Conservation (phyloP, 306 rosid genomes). For the Betula pendula region DNA sequence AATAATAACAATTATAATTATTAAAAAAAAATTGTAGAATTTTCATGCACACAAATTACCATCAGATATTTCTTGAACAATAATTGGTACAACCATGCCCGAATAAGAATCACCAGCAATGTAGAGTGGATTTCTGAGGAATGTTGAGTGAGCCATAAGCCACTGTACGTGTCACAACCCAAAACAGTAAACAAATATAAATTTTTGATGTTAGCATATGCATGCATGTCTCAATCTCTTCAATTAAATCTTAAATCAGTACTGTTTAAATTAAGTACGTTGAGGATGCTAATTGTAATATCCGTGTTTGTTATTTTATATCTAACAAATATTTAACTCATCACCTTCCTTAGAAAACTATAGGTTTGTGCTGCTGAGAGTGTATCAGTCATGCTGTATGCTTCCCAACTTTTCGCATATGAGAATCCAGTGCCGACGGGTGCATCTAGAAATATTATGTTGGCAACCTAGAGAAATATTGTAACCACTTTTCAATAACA, state of each 20-base stretch:
- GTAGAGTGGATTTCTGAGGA: constrained; percentile 42
- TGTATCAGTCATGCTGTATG: constrained; percentile 8
- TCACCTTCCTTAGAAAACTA: constrained; percentile 15
- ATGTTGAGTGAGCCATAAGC: constrained; percentile 47
- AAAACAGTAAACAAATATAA: not conserved
- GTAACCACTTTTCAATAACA: not conserved
- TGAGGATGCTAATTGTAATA: not conserved
- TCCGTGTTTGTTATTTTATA: too few species aligned
- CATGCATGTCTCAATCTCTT: not conserved
- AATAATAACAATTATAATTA: not conserved
- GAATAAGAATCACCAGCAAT: constrained; percentile 60
- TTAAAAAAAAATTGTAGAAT: constrained; percentile 2
- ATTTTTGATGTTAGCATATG: not conserved
- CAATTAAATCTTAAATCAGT: not conserved
- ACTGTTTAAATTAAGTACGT: not conserved
- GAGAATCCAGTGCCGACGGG: constrained; percentile 35
- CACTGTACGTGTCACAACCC: constrained; percentile 39
- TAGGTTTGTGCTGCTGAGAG: constrained; percentile 6
- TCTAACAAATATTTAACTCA: not conserved
- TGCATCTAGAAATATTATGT: constrained; percentile 29
- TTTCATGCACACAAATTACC: constrained; percentile 29
- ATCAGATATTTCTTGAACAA: constrained; percentile 36
- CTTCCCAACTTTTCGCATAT: constrained; percentile 21
- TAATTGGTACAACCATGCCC: constrained; percentile 31
- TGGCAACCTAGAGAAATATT: constrained; percentile 18